These are phyloP conservation scores for Penicillium tannophilum DNA, from an alignment of 495 filamentous ascomycete species.

Conservation along the genomic window DNA sequence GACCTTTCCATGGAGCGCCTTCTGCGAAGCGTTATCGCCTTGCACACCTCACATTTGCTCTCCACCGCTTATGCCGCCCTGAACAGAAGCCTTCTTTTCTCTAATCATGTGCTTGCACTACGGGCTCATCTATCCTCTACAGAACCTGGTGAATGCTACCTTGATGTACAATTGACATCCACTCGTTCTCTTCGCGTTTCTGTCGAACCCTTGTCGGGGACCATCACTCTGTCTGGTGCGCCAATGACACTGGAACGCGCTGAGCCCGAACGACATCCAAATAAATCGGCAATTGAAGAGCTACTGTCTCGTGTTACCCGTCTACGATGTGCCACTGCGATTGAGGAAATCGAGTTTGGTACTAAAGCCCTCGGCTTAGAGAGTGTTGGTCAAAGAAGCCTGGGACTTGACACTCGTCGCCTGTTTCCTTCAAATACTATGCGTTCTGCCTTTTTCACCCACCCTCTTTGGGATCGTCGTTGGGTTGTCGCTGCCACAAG, in stretches of 20 bases:
- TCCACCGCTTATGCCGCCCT: constrained; percentile 60
- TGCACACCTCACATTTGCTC: constrained; percentile 70
- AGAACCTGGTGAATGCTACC: constrained; percentile 64
- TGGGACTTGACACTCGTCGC: constrained; percentile 58
- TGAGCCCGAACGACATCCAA: constrained; percentile 38
- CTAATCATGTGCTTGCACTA: constrained; percentile 55
- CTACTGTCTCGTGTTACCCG: constrained; percentile 53
- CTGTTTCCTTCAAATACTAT: constrained; percentile 62
- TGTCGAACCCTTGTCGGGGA: constrained; percentile 65
- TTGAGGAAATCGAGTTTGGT: constrained; percentile 64
- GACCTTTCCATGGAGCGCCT: constrained; percentile 72
- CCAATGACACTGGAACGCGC: constrained; percentile 49
- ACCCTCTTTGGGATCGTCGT: constrained; percentile 59
- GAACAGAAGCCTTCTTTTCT: constrained; percentile 57
- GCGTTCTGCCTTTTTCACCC: constrained; percentile 65
- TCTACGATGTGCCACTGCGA: constrained; percentile 58
- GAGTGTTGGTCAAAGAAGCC: constrained; percentile 52
- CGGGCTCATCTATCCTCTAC: constrained; percentile 53
- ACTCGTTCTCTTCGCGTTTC: constrained; percentile 58
- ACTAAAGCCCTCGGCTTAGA: constrained; percentile 65
- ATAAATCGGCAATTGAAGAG: constrained; percentile 55
- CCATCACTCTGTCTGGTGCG: constrained; percentile 39
- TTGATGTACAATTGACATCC: constrained; percentile 68
- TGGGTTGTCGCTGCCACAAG: constrained; percentile 72
- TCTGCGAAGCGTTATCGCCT: constrained; percentile 71